A percentile compares a stretch with the other conserved stretches of the same genome.
Conservation (phyloP, 2,329 filamentous ascomycete genomes). For the Lojkania enalia region DNA sequence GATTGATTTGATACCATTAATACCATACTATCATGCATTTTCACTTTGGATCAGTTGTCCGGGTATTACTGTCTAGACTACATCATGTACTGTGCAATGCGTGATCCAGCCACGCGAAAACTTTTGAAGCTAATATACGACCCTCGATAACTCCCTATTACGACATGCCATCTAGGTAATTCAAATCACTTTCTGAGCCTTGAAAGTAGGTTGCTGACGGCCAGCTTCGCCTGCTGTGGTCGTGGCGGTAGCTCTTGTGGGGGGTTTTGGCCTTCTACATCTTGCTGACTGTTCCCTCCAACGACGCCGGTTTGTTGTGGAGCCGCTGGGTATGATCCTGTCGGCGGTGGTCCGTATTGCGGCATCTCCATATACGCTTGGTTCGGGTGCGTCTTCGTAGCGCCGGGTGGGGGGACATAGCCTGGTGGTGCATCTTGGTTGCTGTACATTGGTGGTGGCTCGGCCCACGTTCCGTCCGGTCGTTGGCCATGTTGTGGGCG, state of each 20-base stretch:
- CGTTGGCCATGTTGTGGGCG: constrained; percentile 18
- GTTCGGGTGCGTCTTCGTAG: constrained; percentile 32
- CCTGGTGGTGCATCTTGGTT: constrained; percentile 38
- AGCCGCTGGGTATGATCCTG: constrained; percentile 16
- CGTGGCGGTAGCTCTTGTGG: constrained; percentile 28
- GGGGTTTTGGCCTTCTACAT: constrained; percentile 15
- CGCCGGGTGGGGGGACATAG: constrained; percentile 37
- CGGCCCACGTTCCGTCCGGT: constrained; percentile 32
- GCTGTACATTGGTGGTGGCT: constrained; percentile 41
- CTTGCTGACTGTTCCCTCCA: constrained; percentile 19
- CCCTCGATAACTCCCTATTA: neutral
- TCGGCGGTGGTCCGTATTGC: neutral
- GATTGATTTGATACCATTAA: constrained; percentile 46
- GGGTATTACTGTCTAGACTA: constrained; percentile 14
- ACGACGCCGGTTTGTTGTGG: constrained; percentile 37
- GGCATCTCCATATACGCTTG: constrained; percentile 3
- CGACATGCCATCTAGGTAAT: neutral
- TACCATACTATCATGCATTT: neutral
- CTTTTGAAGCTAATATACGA: constrained; percentile 4
- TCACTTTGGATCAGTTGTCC: neutral
- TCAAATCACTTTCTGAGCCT: constrained; percentile 28
- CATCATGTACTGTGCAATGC: constrained; percentile 12
- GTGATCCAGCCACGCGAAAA: constrained; percentile 37
- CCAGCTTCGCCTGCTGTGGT: constrained; percentile 36
- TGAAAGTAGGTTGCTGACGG: constrained; percentile 31